phyloP scores from a whole-genome alignment of 345 rosid genomes.

The Brassica rapa region DNA sequence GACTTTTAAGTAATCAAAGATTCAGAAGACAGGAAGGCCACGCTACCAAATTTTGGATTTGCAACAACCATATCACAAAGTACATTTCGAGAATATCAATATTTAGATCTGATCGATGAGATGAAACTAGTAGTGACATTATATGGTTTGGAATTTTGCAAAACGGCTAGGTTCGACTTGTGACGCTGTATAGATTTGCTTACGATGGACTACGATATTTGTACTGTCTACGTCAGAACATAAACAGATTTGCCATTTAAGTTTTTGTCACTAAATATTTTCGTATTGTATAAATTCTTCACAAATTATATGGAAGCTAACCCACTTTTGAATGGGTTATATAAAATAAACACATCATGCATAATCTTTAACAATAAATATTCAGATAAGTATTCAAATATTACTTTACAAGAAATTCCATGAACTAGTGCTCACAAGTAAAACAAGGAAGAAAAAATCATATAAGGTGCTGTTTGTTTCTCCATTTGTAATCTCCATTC shows the following conservation, averaged over 20 bases:
- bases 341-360: background rate
- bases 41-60: background rate
- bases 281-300: background rate
- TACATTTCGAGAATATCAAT: background rate
- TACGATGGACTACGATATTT: background rate
- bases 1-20: background rate
- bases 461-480: too few species aligned
- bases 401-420: background rate
- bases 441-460: background rate
- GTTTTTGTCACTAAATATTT: background rate
- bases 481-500: too few species aligned
- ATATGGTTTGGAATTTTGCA: conserved; percentile 20
- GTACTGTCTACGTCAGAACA: background rate
- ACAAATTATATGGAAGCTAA: background rate
- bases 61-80: background rate
- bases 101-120: background rate
- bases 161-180: conserved; percentile 12
- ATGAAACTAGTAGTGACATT: background rate
- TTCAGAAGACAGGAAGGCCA: background rate
- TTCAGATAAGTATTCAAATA: background rate
- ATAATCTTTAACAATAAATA: background rate
- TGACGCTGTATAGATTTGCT: conserved; percentile 21
- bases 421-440: background rate
- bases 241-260: background rate
- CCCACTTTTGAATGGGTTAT: background rate